These are phyloP conservation scores for Lepraria neglecta DNA, from an alignment of 495 filamentous ascomycete species.

Conservation along the genomic window DNA sequence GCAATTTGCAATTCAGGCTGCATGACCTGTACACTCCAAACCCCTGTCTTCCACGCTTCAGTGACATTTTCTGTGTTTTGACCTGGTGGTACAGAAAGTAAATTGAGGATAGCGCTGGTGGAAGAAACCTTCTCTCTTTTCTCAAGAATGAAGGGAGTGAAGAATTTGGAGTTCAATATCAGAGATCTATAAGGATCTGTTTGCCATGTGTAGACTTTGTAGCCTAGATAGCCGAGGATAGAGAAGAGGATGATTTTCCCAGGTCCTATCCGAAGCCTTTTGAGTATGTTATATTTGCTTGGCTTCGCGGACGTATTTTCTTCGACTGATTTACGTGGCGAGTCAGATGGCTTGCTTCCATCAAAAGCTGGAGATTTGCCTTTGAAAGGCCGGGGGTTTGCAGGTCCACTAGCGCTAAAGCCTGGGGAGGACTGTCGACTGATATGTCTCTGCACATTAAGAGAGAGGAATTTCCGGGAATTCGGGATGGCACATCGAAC, in stretches of 20 bases:
- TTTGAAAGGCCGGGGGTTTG: slow-evolving; percentile 5
- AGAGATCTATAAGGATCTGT: slow-evolving; percentile 12
- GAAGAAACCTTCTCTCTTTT: slow-evolving; percentile 63
- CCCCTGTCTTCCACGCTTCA: slow-evolving; percentile 51
- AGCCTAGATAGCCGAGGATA: slow-evolving; percentile 6
- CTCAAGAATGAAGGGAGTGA: slow-evolving; percentile 54
- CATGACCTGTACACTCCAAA: slow-evolving; percentile 87
- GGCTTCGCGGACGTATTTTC: neutral
- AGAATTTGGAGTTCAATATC: slow-evolving; percentile 41
- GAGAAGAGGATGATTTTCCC: slow-evolving; percentile 24
- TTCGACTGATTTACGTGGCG: neutral
- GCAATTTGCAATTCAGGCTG: slow-evolving; percentile 89
- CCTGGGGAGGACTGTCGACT: slow-evolving; percentile 5
- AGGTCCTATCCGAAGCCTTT: slow-evolving; percentile 9
- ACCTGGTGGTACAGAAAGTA: slow-evolving; percentile 30
- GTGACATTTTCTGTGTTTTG: slow-evolving; percentile 42
- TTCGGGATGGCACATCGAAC: neutral
- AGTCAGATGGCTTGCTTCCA: neutral
- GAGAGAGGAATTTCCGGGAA: neutral
- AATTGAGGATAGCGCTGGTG: slow-evolving; percentile 66
- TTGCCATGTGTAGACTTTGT: slow-evolving; percentile 22
- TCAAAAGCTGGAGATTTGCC: neutral
- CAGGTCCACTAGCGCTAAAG: slow-evolving; percentile 1
- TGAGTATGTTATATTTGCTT: neutral
- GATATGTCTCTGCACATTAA: neutral